These are phyloP conservation scores for Rosa rugosa DNA, from an alignment of 306 rosid species.

Conservation along the genomic window DNA sequence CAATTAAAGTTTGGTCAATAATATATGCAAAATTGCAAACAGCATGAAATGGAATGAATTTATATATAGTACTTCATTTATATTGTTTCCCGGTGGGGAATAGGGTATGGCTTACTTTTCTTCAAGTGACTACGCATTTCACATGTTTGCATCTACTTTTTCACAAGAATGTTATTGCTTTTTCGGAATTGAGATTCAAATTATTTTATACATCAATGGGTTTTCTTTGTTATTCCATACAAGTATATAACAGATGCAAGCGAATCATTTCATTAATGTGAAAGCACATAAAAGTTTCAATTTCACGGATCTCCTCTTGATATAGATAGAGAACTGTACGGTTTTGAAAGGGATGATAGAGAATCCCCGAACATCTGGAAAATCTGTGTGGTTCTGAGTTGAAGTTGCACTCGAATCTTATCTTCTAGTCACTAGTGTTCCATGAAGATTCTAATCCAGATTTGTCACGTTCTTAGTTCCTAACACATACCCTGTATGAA, in stretches of 20 bases:
- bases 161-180: not conserved
- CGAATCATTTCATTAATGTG: not conserved
- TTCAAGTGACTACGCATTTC: not conserved
- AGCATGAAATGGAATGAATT: not conserved
- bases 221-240: not conserved
- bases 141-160: not conserved
- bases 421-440: not conserved
- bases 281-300: not conserved
- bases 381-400: not conserved
- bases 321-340: not conserved
- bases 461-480: not conserved
- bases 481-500: not conserved
- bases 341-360: not conserved
- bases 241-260: not conserved
- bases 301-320: not conserved
- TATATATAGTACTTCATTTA: not conserved
- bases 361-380: not conserved
- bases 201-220: not conserved
- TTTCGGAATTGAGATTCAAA: not conserved
- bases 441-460: not conserved
- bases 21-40: not conserved
- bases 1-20: not conserved
- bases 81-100: not conserved
- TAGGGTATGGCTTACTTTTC: not conserved
- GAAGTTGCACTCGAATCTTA: not conserved